A percentile compares a stretch with the other conserved stretches of the same genome.
Evolutionary conservation across 2,329 filamentous ascomycete species (phyloP).

Genomic region (Alternaria sp.): DNA sequence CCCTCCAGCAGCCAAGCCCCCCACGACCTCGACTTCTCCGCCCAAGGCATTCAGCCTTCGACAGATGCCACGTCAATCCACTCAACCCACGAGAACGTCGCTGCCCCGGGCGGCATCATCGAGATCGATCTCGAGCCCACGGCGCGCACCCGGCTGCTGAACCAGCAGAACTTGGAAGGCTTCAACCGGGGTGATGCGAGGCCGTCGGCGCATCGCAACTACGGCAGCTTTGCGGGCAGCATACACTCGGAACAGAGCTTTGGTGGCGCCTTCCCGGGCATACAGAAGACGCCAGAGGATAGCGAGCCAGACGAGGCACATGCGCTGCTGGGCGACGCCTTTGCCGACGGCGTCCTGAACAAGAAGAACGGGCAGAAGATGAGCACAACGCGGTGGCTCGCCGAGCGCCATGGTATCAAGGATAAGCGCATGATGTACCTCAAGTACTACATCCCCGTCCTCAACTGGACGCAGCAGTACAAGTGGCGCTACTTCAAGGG

Average conservation of each 20-base stretch:
- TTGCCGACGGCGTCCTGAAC: conserved; percentile 56
- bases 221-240: conserved; percentile 64
- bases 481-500: conserved; percentile 81
- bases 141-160: conserved; percentile 51
- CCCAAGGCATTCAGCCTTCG: conserved; percentile 45
- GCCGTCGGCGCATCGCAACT: conserved; percentile 62
- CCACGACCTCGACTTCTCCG: conserved; percentile 33
- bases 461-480: conserved; percentile 93
- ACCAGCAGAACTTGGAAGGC: conserved; percentile 48
- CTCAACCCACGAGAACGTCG: conserved; percentile 35
- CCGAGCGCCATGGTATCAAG: conserved; percentile 76
- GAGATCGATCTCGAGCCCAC: conserved; percentile 46
- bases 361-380: conserved; percentile 65
- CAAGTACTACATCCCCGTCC: conserved; percentile 89
- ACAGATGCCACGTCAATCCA: conserved; percentile 43
- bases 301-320: conserved; percentile 47
- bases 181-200: conserved; percentile 80
- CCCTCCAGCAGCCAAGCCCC: conserved; percentile 24
- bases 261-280: conserved; percentile 49
- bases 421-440: conserved; percentile 80
- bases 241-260: conserved; percentile 56
- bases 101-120: conserved; percentile 29
- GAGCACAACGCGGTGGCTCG: conserved; percentile 76
- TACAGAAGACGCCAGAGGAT: conserved; percentile 37
- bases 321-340: conserved; percentile 53